Percentiles rank a stretch among this genome's conserved stretches.
Conservation (phyloP, 2,329 filamentous ascomycete species). For the Diplocarpon mali region DNA sequence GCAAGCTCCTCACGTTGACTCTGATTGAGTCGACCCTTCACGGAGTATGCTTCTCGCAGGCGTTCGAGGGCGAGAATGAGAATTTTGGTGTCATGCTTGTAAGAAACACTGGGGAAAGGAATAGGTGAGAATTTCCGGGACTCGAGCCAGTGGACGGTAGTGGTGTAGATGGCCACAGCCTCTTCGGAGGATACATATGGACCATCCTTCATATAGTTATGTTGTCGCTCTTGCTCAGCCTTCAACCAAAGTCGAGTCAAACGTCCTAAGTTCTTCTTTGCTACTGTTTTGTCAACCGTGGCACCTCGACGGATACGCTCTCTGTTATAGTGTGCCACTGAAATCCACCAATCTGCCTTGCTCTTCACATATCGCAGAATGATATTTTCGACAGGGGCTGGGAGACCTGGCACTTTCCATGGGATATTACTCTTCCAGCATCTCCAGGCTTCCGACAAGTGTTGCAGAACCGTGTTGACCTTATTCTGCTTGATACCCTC, state of each 20-base stretch:
- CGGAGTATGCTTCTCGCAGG: slow-evolving; percentile 89
- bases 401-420: slow-evolving; percentile 95
- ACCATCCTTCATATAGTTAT: slow-evolving; percentile 99
- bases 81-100: slow-evolving; percentile 99
- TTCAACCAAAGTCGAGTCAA: slow-evolving; percentile 94
- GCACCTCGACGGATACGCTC: slow-evolving; percentile 93
- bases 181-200: slow-evolving; percentile 98
- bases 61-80: slow-evolving; percentile 90
- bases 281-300: slow-evolving; percentile 97
- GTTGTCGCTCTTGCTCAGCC: slow-evolving; percentile 93
- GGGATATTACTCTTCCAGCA: slow-evolving; percentile 99
- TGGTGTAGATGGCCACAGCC: slow-evolving; percentile 96
- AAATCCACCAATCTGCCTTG: slow-evolving; percentile 99
- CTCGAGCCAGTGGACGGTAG: slow-evolving; percentile 96
- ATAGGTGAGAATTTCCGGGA: slow-evolving; percentile 98
- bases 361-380: slow-evolving; percentile 98
- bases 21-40: slow-evolving; percentile 93
- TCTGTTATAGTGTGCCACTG: slow-evolving; percentile 95
- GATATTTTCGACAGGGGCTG: slow-evolving; percentile 96
- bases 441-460: slow-evolving; percentile 95
- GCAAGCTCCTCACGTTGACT: slow-evolving; percentile 95
- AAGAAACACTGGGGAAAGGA: slow-evolving; percentile 95
- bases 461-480: slow-evolving; percentile 93
- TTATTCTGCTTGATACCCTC: slow-evolving; percentile 99
- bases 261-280: slow-evolving; percentile 96